Base-by-base conservation (phyloP, 2,329 filamentous ascomycete genomes). In the Ophidiomyces ophidiicola region DNA sequence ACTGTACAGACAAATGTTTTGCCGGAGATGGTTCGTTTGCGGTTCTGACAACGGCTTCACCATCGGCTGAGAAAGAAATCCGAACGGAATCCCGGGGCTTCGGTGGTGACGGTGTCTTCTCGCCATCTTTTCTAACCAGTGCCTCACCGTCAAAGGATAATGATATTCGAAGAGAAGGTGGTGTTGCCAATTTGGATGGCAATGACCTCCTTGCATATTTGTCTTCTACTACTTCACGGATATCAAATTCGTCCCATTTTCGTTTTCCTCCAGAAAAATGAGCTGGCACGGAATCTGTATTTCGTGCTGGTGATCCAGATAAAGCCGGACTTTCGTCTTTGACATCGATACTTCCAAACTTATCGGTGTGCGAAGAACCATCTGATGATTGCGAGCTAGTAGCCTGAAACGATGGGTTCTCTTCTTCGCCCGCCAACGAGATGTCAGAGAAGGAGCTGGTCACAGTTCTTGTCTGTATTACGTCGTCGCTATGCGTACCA, bases 31-130 rank as follows among this genome's bases (percentile, higher is more conserved):
- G 68, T 46, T 80, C 75, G 45, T 79, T 71, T 39, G 80, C 69
- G 11, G 73, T 76, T 15, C 87, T 75, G 36, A 94, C 70, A 52
- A 88, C 81, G n/a, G 88, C 88, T 54, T 87, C 88, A 48, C 88
- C 88, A 53, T 94, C 85, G 21, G 87, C 71, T 12, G 84, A 90
- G 53, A 90, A 76, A 1, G 83, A 85, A 19, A 94, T 69, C 34
- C 85, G 78, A 42, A 93, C 71, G 19, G 74, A 71, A 34, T 60
- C 58, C 20, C 59, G 53, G 36, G 59, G 48, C 43, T 63, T 60
- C 15, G 60, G 56, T 19, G 59, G 59, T 4, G 61, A 62, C 10
- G 61, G 59, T 1, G 61, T 62, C 36, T 56, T 48, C 45, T 64
- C 59, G 23, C 53, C 57, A 41, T 61, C 53, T 38, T 57, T 58